Evolutionary conservation across 176 grass and related monocot species (phyloP).

Genomic region (Alloteropsis semialata): DNA sequence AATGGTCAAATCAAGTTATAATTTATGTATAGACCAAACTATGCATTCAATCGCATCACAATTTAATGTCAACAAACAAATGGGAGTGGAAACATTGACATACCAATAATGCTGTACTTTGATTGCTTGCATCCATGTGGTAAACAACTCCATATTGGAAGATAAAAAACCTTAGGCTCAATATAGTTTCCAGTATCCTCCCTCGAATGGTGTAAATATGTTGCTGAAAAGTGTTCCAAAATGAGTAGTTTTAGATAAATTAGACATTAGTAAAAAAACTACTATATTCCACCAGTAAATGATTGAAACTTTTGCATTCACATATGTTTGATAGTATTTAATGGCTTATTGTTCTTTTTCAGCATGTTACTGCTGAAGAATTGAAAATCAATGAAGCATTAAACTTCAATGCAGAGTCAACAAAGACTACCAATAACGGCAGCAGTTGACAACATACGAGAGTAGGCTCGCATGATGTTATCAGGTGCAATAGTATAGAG

Average conservation of each 20-base stretch:
- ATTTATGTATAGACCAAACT: background rate
- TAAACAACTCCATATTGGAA: conserved; percentile 97
- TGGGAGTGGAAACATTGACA: background rate
- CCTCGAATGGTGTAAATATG: conserved; percentile 87
- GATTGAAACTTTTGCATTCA: background rate
- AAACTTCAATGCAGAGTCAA: background rate
- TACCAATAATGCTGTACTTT: conserved; percentile 67
- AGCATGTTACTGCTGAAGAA: background rate
- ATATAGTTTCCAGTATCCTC: conserved; percentile 77
- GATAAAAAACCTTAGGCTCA: conserved; percentile 86
- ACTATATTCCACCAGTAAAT: background rate
- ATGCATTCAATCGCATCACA: background rate
- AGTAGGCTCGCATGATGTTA: background rate
- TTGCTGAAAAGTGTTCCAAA: conserved; percentile 49
- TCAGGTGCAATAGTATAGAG: background rate
- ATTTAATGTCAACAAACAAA: conserved; percentile 21
- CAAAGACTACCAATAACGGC: background rate
- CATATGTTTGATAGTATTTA: background rate
- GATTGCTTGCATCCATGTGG: conserved; percentile 54
- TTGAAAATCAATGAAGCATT: background rate
- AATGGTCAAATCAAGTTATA: background rate
- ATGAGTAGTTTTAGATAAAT: conserved; percentile 1
- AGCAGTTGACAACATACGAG: background rate
- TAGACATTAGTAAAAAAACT: background rate
- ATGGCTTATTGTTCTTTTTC: background rate